These are phyloP conservation scores for Backusella westeae DNA, from an alignment of 192 early-diverging fungal species.

Conservation along the genomic window DNA sequence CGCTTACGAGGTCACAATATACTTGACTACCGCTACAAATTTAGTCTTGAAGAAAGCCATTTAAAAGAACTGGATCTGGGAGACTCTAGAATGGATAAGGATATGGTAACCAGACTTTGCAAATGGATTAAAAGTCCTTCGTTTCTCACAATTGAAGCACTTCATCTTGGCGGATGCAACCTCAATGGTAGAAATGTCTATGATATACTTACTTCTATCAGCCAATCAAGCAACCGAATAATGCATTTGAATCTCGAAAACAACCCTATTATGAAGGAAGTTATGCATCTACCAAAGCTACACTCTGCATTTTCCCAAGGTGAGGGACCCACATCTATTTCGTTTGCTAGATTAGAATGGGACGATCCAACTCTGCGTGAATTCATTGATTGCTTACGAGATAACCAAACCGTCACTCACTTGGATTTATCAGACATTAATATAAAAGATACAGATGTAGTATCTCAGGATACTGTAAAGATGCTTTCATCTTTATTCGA, in stretches of 20 bases:
- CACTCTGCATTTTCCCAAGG: conserved; percentile 35
- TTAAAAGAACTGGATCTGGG: conserved; percentile 24
- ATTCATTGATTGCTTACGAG: conserved; percentile 40
- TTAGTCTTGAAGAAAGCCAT: not conserved
- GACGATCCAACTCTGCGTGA: conserved; percentile 46
- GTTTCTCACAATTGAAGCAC: conserved; percentile 15
- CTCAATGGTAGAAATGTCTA: conserved; percentile 41
- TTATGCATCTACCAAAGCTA: conserved; percentile 39
- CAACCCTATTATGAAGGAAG: conserved; percentile 42
- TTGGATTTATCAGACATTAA: conserved; percentile 41
- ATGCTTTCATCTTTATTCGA: conserved; percentile 34
- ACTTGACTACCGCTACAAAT: not conserved
- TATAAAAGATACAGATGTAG: conserved; percentile 23
- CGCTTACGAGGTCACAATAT: conserved; percentile 13
- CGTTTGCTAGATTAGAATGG: conserved; percentile 45
- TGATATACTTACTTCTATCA: conserved; percentile 38
- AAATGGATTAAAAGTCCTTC: conserved; percentile 30
- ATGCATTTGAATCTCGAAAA: conserved; percentile 38
- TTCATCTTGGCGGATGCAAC: conserved; percentile 40
- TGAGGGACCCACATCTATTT: conserved; percentile 37
- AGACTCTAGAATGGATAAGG: conserved; percentile 5
- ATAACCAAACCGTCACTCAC: conserved; percentile 38
- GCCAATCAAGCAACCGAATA: conserved; percentile 31
- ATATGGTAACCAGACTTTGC: conserved; percentile 11
- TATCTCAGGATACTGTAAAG: conserved; percentile 42